These are phyloP conservation scores for Quercus variabilis DNA, from an alignment of 306 rosid genomes.

Conservation along the genomic window DNA sequence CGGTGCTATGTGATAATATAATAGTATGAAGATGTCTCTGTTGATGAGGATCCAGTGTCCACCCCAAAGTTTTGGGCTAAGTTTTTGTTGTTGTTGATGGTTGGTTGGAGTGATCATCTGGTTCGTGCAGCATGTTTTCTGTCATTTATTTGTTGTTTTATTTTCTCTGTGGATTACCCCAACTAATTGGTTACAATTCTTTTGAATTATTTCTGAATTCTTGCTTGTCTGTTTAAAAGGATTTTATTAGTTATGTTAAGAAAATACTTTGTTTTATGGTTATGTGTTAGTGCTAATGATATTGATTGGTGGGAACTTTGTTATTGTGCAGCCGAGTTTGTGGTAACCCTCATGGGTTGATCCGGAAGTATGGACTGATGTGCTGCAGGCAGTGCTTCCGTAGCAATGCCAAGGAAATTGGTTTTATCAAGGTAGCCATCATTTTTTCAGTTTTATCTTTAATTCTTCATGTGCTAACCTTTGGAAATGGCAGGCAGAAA, in stretches of 20 bases:
- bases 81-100: too few species aligned
- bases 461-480: not conserved
- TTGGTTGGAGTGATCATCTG: too few species aligned
- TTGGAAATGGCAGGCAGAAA: not conserved
- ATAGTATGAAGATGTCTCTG: too few species aligned
- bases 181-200: not conserved
- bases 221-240: not conserved
- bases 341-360: conserved; percentile 56
- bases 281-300: not conserved
- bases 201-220: not conserved
- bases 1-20: too few species aligned
- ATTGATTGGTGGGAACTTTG: not conserved
- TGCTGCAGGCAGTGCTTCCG: conserved; percentile 70
- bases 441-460: not conserved
- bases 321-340: conserved; percentile 48
- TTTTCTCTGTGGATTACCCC: not conserved
- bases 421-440: conserved; percentile 42
- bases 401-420: conserved; percentile 63
- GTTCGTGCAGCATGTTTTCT: not conserved
- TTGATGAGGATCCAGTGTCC: too few species aligned
- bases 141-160: not conserved
- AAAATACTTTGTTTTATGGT: not conserved
- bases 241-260: not conserved
- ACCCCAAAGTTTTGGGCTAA: too few species aligned
- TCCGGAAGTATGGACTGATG: conserved; percentile 52